Percentiles rank a stretch among this genome's conserved stretches.
phyloP scores from a whole-genome alignment of 176 grass and related monocot species.

The Avena eriantha region DNA sequence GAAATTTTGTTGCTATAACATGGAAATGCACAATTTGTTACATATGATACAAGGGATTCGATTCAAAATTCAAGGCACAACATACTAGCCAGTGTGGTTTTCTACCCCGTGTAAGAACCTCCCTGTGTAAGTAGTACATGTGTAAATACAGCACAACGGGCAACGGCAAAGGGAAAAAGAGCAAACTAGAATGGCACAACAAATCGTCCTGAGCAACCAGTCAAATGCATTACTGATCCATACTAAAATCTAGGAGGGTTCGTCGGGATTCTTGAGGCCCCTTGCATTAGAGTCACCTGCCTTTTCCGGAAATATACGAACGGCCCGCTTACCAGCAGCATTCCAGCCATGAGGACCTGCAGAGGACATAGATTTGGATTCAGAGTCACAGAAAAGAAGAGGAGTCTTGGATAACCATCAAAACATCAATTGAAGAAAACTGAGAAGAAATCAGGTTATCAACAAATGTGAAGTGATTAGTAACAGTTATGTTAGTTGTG shows the following conservation, averaged over 20 bases:
- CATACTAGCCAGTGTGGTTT: slow-evolving; percentile 40
- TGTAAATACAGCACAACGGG: slow-evolving; percentile 35
- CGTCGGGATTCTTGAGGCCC: slow-evolving; percentile 69
- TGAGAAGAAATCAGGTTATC: slow-evolving; percentile 22
- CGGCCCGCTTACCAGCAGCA: slow-evolving; percentile 81
- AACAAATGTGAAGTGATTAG: neutral
- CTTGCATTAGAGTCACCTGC: slow-evolving; percentile 54
- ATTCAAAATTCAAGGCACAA: neutral
- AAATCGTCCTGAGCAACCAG: neutral
- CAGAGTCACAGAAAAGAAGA: slow-evolving; percentile 1
- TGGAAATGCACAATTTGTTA: slow-evolving; percentile 37
- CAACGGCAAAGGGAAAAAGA: neutral
- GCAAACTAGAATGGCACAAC: slow-evolving; percentile 32
- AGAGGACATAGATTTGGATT: slow-evolving; percentile 27
- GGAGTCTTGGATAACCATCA: neutral
- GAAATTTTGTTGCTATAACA: neutral
- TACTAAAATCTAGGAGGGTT: slow-evolving; percentile 78
- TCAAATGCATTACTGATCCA: neutral
- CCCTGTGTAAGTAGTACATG: slow-evolving; percentile 39
- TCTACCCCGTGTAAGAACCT: slow-evolving; percentile 37
- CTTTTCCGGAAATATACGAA: slow-evolving; percentile 76
- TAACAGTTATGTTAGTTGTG: neutral
- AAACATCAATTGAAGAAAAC: neutral
- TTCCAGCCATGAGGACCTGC: slow-evolving; percentile 79
- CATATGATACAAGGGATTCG: slow-evolving; percentile 38